phyloP scores from a whole-genome alignment of 139 green algal genomes.

The Chlamydomonas sphaeroides region DNA sequence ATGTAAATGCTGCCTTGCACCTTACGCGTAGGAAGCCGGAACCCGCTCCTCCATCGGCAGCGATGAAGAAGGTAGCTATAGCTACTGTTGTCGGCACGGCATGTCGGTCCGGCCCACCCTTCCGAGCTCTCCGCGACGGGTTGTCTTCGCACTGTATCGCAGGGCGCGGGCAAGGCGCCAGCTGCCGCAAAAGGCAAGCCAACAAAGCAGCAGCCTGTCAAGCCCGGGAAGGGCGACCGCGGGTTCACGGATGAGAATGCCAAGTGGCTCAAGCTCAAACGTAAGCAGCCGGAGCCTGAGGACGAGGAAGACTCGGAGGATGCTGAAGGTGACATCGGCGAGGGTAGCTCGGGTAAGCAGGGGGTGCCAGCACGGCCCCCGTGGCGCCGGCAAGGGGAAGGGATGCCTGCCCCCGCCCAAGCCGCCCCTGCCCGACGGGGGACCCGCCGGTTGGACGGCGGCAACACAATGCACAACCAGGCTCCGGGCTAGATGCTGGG shows the following conservation, averaged over 20 bases:
- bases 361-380: neutral
- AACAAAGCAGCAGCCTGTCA: neutral
- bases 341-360: neutral
- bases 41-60: neutral
- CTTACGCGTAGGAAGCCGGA: neutral
- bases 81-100: no score
- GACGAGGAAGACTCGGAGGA: constrained; percentile 29
- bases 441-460: no score
- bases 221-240: neutral
- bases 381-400: no score
- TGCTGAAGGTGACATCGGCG: neutral
- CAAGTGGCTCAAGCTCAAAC: constrained; percentile 79
- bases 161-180: no score
- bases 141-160: neutral
- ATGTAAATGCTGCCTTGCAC: neutral
- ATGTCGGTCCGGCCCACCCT: no score
- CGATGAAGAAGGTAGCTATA: neutral
- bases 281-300: constrained; percentile 44
- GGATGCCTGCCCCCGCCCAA: no score
- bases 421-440: no score
- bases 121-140: neutral
- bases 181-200: neutral
- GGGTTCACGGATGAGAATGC: constrained; percentile 80
- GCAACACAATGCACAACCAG: no score
- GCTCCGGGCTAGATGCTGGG: no score